A percentile compares a stretch with the other conserved stretches of the same genome.
Evolutionary conservation across 139 green algal species (phyloP).

Genomic region (Micractinium sp.): DNA sequence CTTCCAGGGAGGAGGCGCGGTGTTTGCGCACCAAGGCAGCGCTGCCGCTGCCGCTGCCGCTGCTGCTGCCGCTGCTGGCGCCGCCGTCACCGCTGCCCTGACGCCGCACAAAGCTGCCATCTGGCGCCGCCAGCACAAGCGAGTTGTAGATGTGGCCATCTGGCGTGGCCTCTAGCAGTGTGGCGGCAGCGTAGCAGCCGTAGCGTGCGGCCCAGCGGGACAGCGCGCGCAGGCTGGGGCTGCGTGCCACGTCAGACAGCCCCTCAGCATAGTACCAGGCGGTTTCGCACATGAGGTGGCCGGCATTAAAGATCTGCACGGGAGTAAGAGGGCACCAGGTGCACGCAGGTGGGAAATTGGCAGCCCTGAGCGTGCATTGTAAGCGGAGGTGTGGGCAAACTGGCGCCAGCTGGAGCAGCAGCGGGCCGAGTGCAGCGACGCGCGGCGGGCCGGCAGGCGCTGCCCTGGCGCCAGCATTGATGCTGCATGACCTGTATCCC

Average conservation of each 20-base stretch:
- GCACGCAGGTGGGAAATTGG: no score
- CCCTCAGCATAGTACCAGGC: constrained; percentile 1
- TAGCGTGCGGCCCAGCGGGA: background rate
- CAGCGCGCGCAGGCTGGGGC: background rate
- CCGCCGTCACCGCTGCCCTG: background rate
- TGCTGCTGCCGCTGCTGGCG: background rate
- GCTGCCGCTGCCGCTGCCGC: background rate
- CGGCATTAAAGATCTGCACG: background rate
- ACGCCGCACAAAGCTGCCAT: background rate
- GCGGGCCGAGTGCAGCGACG: no score
- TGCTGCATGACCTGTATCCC: background rate
- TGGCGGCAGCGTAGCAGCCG: background rate
- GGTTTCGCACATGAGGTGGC: background rate
- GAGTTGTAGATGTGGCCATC: constrained; percentile 19
- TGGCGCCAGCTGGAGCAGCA: no score
- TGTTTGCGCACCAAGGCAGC: background rate
- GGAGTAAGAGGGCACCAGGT: no score
- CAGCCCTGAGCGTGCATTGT: no score
- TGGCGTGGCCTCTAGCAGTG: background rate
- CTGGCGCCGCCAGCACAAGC: background rate
- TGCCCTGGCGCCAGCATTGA: no score
- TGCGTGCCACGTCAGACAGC: background rate
- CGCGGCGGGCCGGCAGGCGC: no score
- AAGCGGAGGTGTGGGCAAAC: no score
- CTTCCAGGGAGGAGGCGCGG: background rate